phyloP scores from a whole-genome alignment of 2,329 filamentous ascomycete genomes.

The Tolypocladium paradoxum region DNA sequence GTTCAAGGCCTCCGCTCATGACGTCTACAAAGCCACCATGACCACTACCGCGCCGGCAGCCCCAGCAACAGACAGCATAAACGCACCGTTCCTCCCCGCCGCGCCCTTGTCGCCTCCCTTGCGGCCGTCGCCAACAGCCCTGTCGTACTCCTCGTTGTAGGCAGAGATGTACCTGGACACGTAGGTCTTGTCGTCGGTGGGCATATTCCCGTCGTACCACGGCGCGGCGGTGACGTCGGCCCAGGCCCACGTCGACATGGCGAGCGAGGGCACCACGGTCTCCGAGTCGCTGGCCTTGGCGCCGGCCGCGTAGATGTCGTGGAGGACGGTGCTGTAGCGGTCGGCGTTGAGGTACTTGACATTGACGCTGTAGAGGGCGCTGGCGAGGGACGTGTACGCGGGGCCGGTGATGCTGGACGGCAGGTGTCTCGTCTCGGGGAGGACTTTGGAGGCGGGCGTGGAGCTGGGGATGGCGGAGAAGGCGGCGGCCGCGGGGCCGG shows the following conservation, averaged over 20 bases:
- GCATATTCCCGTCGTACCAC: background rate
- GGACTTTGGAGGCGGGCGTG: background rate
- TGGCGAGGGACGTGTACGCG: background rate
- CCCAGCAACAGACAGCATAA: background rate
- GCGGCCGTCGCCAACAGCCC: background rate
- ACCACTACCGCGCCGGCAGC: background rate
- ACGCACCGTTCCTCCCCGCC: background rate
- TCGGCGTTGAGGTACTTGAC: constrained; percentile 2
- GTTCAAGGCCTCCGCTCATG: background rate
- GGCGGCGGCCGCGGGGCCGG: background rate
- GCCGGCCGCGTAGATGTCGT: constrained; percentile 7
- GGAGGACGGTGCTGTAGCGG: constrained; percentile 4
- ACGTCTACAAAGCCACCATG: background rate
- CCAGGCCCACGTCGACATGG: background rate
- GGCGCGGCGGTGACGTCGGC: background rate
- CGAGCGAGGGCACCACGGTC: constrained; percentile 5
- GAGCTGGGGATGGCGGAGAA: background rate
- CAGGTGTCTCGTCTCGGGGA: background rate
- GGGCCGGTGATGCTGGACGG: background rate
- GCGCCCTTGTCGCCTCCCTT: background rate
- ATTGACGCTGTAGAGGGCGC: constrained; percentile 2
- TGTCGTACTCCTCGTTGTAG: background rate
- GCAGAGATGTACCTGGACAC: background rate
- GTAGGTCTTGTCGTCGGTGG: background rate
- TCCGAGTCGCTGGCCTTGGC: constrained; percentile 6